phyloP scores from a whole-genome alignment of 129 eudicot genomes.

The Flaveria robusta region DNA sequence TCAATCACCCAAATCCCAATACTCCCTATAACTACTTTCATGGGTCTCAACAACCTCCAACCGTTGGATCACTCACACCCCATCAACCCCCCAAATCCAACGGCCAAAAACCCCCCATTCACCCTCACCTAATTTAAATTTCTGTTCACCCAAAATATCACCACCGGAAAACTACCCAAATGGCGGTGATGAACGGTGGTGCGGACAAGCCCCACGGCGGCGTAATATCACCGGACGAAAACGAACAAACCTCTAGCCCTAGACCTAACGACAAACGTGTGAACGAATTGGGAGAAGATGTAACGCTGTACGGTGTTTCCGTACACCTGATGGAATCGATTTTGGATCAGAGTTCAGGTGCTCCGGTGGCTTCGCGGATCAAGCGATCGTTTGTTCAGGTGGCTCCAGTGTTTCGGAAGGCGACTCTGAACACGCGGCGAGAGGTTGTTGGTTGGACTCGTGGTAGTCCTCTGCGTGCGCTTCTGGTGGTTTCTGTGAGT shows the following conservation, averaged over 20 bases:
- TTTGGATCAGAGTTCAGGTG: constrained; percentile 21
- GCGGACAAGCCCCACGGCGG: constrained; percentile 36
- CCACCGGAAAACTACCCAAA: not conserved
- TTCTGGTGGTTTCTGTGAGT: constrained; percentile 79
- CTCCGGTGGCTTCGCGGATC: constrained; percentile 43
- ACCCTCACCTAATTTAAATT: constrained; percentile 11
- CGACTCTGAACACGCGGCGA: constrained; percentile 44
- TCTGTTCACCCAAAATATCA: not conserved
- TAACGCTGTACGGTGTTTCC: constrained; percentile 45
- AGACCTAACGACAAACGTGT: constrained; percentile 10
- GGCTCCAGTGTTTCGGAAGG: constrained; percentile 61
- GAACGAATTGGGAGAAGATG: constrained; percentile 21
- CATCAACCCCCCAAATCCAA: constrained; percentile 5
- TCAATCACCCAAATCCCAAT: not conserved
- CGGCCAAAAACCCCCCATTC: constrained; percentile 17
- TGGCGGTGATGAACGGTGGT: constrained; percentile 41
- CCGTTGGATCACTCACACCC: constrained; percentile 17
- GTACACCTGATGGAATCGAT: constrained; percentile 44
- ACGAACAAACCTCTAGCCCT: constrained; percentile 19
- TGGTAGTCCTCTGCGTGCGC: constrained; percentile 69
- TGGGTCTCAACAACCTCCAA: not conserved
- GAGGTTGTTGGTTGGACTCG: constrained; percentile 64
- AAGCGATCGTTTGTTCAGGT: constrained; percentile 46
- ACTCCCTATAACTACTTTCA: not conserved
- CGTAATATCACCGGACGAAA: constrained; percentile 2